Evolutionary conservation across 257 asterid genomes (phyloP), one percentile per base, ranked within the genome.

Genomic region (Leptodermis oblonga): DNA sequence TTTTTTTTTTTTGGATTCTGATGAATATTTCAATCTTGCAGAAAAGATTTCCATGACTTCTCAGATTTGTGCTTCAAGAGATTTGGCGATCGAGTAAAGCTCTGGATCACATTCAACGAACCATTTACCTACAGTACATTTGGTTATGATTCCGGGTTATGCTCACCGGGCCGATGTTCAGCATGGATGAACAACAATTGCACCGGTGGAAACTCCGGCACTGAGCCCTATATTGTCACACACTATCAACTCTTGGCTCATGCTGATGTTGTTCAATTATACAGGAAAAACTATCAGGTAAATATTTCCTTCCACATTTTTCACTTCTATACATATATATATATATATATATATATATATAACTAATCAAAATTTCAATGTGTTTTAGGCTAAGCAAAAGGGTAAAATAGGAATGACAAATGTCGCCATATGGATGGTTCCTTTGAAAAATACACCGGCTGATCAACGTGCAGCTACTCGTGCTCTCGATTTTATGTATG

Each of bases 21-120:
- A 49, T 17, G 1, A 48, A 15, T 0, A 22, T 10, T 14, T 12
- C 17, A 33, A 4, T 3, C 7, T 33, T 61, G 66, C 66, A 89
- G 96, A 34, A 73, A 85, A 7, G 94, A 89, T 72, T 89, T 53
- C 41, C 41, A 9, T 62, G 88, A 82, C 56, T 89, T 69, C 46
- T 87, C 81, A 36, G 77, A 83, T 3, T 30, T 85, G n/a, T 89
- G 94, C 52, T 86, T 86, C 67, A 70, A 80, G 37, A 80, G 81
- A 73, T 88, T 88, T 58, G 92, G 96, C 0, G 86, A 89, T 62
- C 81, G 89, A 20, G 80, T 89, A 0, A 83, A 86, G 71, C 18
- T 79, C 5, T 88, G 92, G 92, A 66, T 73, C 37, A 88, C 90
- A 0, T 5, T 86, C 0, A 86, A 88, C 6, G 96, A 88, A 46